Percentiles rank a stretch among this genome's conserved stretches.
Conservation (phyloP, 2,329 filamentous ascomycete genomes). For the Ophiostoma sp. region DNA sequence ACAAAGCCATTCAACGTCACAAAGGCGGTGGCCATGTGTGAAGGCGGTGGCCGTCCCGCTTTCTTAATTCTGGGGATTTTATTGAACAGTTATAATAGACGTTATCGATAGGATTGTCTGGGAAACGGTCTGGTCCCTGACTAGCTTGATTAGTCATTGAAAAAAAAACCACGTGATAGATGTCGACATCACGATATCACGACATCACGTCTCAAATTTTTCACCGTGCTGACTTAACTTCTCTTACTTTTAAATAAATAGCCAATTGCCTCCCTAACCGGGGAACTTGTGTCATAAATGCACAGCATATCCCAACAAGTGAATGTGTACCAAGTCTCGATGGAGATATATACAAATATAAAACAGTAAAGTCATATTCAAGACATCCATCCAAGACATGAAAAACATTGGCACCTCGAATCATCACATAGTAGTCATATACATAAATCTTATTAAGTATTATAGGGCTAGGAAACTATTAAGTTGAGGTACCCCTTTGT, state of each 20-base stretch:
- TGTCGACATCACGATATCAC: neutral
- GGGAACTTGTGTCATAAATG: too few relatives aligned
- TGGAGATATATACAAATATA: neutral
- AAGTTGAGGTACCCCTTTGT: neutral
- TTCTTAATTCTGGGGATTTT: neutral
- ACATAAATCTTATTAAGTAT: conserved; percentile 40
- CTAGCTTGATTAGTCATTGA: neutral
- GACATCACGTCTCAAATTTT: too few relatives aligned
- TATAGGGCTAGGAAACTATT: conserved; percentile 34
- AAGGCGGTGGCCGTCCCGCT: neutral
- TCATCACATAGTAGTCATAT: conserved; percentile 29
- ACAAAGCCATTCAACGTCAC: conserved; percentile 6
- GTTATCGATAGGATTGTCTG: conserved; percentile 25
- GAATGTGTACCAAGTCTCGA: neutral
- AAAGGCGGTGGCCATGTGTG: conserved; percentile 9
- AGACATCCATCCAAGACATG: neutral
- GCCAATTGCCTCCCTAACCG: too few relatives aligned
- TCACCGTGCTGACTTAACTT: conserved; percentile 19
- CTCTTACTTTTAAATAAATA: too few relatives aligned
- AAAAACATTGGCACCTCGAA: neutral
- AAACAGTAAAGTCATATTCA: neutral
- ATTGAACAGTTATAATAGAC: neutral
- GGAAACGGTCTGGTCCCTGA: conserved; percentile 19
- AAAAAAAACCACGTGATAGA: neutral
- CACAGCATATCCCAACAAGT: too few relatives aligned